Evolutionary conservation across 257 asterid species (phyloP).

Genomic region (Eustoma russellianum): DNA sequence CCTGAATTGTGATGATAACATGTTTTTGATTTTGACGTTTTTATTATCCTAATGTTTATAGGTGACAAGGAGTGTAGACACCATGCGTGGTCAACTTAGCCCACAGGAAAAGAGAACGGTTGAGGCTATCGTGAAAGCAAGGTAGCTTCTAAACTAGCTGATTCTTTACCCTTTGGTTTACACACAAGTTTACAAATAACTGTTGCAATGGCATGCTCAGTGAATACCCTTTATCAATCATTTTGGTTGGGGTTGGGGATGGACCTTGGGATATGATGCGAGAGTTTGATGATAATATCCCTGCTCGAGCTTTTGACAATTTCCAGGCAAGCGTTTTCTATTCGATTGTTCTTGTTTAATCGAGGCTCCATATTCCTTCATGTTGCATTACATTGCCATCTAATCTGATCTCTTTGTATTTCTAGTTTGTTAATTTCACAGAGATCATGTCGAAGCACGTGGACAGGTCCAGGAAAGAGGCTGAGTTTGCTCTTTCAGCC

Average conservation of each 20-base stretch:
- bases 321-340: conserved; percentile 53
- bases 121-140: conserved; percentile 92
- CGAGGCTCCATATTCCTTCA: conserved; percentile 5
- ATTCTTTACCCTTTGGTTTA: background rate
- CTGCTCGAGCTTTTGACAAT: conserved; percentile 86
- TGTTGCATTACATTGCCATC: conserved; percentile 4
- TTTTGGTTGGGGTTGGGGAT: conserved; percentile 89
- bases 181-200: background rate
- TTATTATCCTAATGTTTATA: conserved; percentile 3
- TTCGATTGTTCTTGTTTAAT: conserved; percentile 6
- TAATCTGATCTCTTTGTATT: background rate
- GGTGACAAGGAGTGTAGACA: conserved; percentile 96
- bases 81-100: conserved; percentile 65
- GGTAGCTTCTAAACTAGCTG: conserved; percentile 31
- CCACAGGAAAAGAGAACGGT: conserved; percentile 89
- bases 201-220: conserved; percentile 26
- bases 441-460: conserved; percentile 72
- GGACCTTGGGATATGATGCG: conserved; percentile 99
- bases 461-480: conserved; percentile 70
- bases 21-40: background rate
- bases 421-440: conserved; percentile 86
- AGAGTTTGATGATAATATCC: conserved; percentile 89
- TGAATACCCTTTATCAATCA: conserved; percentile 70
- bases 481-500: conserved; percentile 90
- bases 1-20: too few relatives aligned